phyloP scores from a whole-genome alignment of 2,329 filamentous ascomycete genomes.

The Fusarium sp. region DNA sequence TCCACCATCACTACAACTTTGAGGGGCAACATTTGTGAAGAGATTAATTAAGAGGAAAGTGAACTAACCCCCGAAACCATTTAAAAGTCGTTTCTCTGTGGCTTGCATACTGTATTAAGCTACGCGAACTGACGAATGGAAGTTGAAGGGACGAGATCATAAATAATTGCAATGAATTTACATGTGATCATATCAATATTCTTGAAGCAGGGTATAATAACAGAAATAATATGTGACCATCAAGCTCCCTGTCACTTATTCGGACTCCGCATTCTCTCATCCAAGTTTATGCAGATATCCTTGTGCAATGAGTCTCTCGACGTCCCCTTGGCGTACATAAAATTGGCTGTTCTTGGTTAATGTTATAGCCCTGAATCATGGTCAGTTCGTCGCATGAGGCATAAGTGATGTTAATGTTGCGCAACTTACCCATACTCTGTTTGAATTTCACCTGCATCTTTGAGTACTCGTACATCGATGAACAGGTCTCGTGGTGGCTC shows the following conservation, averaged over 20 bases:
- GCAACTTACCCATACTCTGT: conserved; percentile 92
- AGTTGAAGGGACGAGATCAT: neutral
- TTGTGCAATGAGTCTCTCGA: conserved; percentile 92
- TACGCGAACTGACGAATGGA: neutral
- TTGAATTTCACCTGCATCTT: conserved; percentile 98
- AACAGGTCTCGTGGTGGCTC: conserved; percentile 96
- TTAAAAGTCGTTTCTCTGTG: neutral
- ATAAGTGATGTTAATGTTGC: neutral
- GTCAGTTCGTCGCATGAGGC: conserved; percentile 33
- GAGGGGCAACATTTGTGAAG: neutral
- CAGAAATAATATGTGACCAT: conserved; percentile 7
- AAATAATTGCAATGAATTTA: neutral
- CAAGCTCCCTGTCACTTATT: neutral
- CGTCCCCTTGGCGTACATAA: conserved; percentile 94
- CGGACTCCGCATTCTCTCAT: conserved; percentile 60
- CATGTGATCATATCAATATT: conserved; percentile 21
- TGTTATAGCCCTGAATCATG: conserved; percentile 79
- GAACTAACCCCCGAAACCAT: neutral
- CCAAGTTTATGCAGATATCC: conserved; percentile 93
- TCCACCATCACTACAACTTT: conserved; percentile 19
- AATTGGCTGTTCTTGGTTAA: conserved; percentile 99
- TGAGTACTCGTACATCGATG: conserved; percentile 94
- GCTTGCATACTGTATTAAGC: conserved; percentile 17
- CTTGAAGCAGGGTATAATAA: conserved; percentile 34
- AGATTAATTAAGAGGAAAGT: neutral